phyloP scores from a whole-genome alignment of 495 filamentous ascomycete species.

The Aspergillus mulundensis region DNA sequence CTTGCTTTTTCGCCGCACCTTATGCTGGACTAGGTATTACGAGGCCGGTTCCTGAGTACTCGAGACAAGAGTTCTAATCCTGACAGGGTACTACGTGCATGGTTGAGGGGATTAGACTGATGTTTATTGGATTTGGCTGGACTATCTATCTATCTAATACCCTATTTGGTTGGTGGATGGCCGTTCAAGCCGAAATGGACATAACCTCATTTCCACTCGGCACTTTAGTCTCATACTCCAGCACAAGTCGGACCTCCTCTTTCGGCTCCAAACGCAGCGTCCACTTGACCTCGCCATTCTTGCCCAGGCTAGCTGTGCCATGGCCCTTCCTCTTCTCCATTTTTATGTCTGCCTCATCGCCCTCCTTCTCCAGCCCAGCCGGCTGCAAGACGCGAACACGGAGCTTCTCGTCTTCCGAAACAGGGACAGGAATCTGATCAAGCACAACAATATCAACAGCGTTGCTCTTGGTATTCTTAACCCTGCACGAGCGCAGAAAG shows the following conservation, averaged over 20 bases:
- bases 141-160: conserved; percentile 1
- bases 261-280: conserved; percentile 55
- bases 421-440: conserved; percentile 57
- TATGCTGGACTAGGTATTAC: too few species aligned
- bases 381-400: conserved; percentile 51
- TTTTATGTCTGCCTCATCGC: conserved; percentile 28
- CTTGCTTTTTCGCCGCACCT: not conserved
- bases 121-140: not conserved
- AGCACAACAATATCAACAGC: conserved; percentile 52
- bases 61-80: too few species aligned
- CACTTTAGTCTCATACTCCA: conserved; percentile 58
- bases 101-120: not conserved
- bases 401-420: conserved; percentile 62
- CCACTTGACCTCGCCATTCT: conserved; percentile 61
- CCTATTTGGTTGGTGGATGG: not conserved
- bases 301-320: conserved; percentile 35
- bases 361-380: conserved; percentile 43
- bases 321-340: conserved; percentile 17
- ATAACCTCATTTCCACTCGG: conserved; percentile 16
- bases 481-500: conserved; percentile 53
- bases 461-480: conserved; percentile 55
- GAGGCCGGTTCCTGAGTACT: too few species aligned
- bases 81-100: too few species aligned
- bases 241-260: conserved; percentile 48
- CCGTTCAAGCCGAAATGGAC: not conserved